phyloP scores from a whole-genome alignment of 768 basidiomycete species.

The Amylocystis lapponica region DNA sequence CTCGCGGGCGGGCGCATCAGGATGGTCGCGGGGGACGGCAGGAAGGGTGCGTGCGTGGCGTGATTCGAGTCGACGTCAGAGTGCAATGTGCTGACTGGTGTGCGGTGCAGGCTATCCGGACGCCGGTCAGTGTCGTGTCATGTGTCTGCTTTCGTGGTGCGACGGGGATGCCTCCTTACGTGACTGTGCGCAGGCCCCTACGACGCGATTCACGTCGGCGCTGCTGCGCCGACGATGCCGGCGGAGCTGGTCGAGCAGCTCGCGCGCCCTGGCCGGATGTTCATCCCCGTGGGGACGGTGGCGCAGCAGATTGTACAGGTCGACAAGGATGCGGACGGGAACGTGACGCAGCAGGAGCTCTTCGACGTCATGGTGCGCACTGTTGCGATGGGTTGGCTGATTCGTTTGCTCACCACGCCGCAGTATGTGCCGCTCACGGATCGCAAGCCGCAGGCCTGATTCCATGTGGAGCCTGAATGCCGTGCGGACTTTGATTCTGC shows the following conservation, averaged over 20 bases:
- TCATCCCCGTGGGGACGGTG: conserved; percentile 79
- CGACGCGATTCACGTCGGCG: conserved; percentile 88
- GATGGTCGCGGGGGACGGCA: conserved; percentile 74
- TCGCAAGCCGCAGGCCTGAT: too few relatives aligned
- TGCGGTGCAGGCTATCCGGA: neutral
- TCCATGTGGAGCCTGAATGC: too few relatives aligned
- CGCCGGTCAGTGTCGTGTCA: too few relatives aligned
- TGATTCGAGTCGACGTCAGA: too few relatives aligned
- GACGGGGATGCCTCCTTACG: too few relatives aligned
- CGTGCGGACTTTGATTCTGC: too few relatives aligned
- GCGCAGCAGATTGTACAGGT: conserved; percentile 48
- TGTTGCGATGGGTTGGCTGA: too few relatives aligned
- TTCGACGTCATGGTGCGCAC: conserved; percentile 90
- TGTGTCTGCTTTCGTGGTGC: too few relatives aligned
- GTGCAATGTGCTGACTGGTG: too few relatives aligned
- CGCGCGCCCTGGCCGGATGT: conserved; percentile 74
- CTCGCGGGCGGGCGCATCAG: conserved; percentile 51
- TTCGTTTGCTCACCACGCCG: too few relatives aligned
- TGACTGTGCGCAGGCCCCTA: too few relatives aligned
- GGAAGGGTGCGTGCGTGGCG: conserved; percentile 57
- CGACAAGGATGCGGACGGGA: conserved; percentile 71
- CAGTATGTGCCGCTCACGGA: too few relatives aligned
- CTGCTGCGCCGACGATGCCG: conserved; percentile 77
- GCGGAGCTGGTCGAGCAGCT: conserved; percentile 71
- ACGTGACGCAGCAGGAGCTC: conserved; percentile 54